Evolutionary conservation across 192 early-diverging fungal species (phyloP), one percentile per base, ranked within the genome.

Genomic region (Coemansia sp.): DNA sequence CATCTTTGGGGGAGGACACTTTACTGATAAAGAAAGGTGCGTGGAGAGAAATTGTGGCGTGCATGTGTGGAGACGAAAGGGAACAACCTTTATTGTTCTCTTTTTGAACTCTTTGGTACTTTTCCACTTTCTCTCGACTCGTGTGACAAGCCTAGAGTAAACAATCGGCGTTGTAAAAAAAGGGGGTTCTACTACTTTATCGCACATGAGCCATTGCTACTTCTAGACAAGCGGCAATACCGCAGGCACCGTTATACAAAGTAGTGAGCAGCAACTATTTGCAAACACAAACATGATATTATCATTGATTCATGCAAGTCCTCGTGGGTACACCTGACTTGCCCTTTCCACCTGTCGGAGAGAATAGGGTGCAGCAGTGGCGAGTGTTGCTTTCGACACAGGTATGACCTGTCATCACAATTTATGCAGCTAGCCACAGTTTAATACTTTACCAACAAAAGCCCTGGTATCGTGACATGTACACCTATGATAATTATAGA

Each of bases 31-130:
- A 44, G 42, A 14, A 44, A 48, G 45, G 19, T 19, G 19, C 17
- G 14, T 32, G 14, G 29, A 31, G 15, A 31, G 8, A 34, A 55
- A 15, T 34, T 17, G 55, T 58, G 55, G 55, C 55, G 27, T 58
- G 29, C 55, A 58, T 58, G 55, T 58, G 55, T 58, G 55, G 51
- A 55, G 51, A 31, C 51, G 27, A 48, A 48, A 48, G 46, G 46
- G 46, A 23, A 19, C 6, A 48, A 36, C 7, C 8, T 23, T 2
- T 14, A 48, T 48, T 48, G 46, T 48, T 21, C 19, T 48, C 19
- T 21, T 48, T 48, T 21, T 48, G 34, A 36, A 36, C 34, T 8
- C 34, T 36, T 36, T 45, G 46, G 46, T 50, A 50, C 46, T 23
- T 21, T 3, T 48, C 15, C n/a, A 27, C 27, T 27, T 27, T 27